phyloP scores from a whole-genome alignment of 768 basidiomycete species.

The Trametes cubensis region DNA sequence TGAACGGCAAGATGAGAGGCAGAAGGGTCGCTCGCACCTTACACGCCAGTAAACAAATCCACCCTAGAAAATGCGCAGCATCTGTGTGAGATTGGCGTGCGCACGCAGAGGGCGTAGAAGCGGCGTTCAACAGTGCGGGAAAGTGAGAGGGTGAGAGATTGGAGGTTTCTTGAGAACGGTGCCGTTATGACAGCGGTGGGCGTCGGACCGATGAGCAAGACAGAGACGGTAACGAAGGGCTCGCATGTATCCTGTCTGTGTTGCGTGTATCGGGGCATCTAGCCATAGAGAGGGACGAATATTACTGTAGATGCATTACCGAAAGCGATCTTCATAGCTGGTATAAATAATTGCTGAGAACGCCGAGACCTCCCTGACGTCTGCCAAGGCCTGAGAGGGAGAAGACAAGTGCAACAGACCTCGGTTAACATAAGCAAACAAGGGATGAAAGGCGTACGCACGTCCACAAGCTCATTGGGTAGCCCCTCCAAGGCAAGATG shows the following conservation, averaged over 20 bases:
- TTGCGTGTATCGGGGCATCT: too few species aligned
- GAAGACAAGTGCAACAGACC: slow-evolving; percentile 5
- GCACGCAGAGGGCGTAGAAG: not conserved
- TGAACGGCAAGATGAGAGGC: too few species aligned
- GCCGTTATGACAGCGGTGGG: too few species aligned
- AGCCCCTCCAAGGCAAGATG: slow-evolving; percentile 63
- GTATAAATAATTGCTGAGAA: slow-evolving; percentile 76
- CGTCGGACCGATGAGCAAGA: too few species aligned
- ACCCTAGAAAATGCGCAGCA: slow-evolving; percentile 4
- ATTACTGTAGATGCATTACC: slow-evolving; percentile 29
- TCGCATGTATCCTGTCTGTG: too few species aligned
- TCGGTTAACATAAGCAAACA: not conserved
- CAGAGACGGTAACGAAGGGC: not conserved
- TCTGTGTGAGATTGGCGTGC: not conserved
- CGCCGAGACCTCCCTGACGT: slow-evolving; percentile 62
- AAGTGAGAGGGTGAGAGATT: not conserved
- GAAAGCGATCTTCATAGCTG: slow-evolving; percentile 61
- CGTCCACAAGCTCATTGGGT: slow-evolving; percentile 84
- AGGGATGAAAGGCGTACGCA: slow-evolving; percentile 42
- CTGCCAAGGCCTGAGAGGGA: slow-evolving; percentile 56
- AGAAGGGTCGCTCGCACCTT: slow-evolving; percentile 9
- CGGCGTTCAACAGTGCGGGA: not conserved
- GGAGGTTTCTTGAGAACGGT: too few species aligned
- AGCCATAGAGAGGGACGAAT: not conserved
- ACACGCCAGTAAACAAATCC: slow-evolving; percentile 4